A percentile compares a stretch with the other conserved stretches of the same genome.
These are phyloP conservation scores for Paspalum vaginatum DNA, from an alignment of 176 grass and related monocot genomes.

Conservation along the genomic window DNA sequence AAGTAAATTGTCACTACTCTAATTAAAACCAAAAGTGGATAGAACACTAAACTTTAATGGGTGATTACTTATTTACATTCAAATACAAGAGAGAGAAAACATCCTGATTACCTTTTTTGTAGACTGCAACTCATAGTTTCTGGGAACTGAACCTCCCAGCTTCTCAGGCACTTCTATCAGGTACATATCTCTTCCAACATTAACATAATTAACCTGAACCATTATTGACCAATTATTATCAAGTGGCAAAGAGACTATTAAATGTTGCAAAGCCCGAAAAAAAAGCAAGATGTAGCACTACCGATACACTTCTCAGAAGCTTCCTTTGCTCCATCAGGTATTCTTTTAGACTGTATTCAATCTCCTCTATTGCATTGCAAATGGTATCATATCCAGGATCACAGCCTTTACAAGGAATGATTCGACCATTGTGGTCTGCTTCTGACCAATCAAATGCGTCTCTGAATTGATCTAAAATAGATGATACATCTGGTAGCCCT, in stretches of 20 bases:
- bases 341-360: conserved; percentile 57
- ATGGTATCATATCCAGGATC: conserved; percentile 80
- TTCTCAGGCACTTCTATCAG: conserved; percentile 84
- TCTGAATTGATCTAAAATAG: conserved; percentile 73
- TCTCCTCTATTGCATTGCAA: conserved; percentile 64
- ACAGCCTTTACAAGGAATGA: conserved; percentile 85
- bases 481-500: conserved; percentile 67
- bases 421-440: conserved; percentile 73
- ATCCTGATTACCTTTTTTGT: conserved; percentile 69
- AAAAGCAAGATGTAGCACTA: conserved; percentile 31
- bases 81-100: conserved; percentile 6
- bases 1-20: background rate
- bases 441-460: conserved; percentile 99
- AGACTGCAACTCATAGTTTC: conserved; percentile 84
- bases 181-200: conserved; percentile 84
- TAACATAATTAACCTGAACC: conserved; percentile 82
- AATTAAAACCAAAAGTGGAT: conserved; percentile 10
- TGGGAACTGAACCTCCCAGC: conserved; percentile 66
- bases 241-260: conserved; percentile 20
- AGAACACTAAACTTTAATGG: conserved; percentile 1
- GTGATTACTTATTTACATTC: conserved; percentile 25
- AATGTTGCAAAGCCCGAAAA: conserved; percentile 25
- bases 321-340: conserved; percentile 87
- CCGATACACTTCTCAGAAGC: conserved; percentile 59
- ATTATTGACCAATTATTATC: conserved; percentile 15